phyloP scores from a whole-genome alignment of 208 protist genomes.

The Crithidia bombi region DNA sequence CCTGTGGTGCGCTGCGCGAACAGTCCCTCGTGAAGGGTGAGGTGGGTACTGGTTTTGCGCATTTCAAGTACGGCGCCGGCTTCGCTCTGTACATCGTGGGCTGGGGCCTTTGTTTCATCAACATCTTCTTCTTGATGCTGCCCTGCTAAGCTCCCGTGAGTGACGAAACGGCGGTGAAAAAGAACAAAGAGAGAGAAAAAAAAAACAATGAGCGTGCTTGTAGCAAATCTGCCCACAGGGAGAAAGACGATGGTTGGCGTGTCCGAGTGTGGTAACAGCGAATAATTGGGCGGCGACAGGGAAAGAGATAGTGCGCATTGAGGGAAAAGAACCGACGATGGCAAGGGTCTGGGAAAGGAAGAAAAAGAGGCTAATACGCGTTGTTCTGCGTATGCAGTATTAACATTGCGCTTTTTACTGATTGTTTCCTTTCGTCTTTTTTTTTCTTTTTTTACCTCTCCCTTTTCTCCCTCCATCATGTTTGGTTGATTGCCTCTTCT shows the following conservation, averaged over 20 bases:
- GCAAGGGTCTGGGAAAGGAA: too few relatives aligned
- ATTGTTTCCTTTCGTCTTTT: not conserved
- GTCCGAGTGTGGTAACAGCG: too few relatives aligned
- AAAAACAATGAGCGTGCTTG: too few relatives aligned
- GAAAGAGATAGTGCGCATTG: too few relatives aligned
- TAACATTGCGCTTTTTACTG: not conserved
- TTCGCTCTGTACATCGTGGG: slow-evolving; percentile 48
- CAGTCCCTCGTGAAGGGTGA: not conserved
- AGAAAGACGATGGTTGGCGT: too few relatives aligned
- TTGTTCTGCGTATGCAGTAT: too few relatives aligned
- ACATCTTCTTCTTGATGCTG: slow-evolving; percentile 49
- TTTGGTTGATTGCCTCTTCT: not conserved
- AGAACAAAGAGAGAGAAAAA: slow-evolving; percentile 1
- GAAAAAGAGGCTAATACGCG: too few relatives aligned
- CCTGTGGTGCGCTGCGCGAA: slow-evolving; percentile 8
- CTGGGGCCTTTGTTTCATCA: slow-evolving; percentile 48
- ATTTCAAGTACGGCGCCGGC: slow-evolving; percentile 51
- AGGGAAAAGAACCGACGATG: too few relatives aligned
- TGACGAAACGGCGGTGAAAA: not conserved
- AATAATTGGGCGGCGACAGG: too few relatives aligned
- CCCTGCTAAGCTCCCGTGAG: slow-evolving; percentile 48
- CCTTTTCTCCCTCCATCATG: not conserved
- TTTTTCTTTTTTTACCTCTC: not conserved
- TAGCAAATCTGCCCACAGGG: too few relatives aligned
- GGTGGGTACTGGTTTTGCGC: slow-evolving; percentile 1